Evolutionary conservation across 2,329 filamentous ascomycete genomes (phyloP), one percentile per base, ranked within the genome.

Genomic region (Penicillium sp.): DNA sequence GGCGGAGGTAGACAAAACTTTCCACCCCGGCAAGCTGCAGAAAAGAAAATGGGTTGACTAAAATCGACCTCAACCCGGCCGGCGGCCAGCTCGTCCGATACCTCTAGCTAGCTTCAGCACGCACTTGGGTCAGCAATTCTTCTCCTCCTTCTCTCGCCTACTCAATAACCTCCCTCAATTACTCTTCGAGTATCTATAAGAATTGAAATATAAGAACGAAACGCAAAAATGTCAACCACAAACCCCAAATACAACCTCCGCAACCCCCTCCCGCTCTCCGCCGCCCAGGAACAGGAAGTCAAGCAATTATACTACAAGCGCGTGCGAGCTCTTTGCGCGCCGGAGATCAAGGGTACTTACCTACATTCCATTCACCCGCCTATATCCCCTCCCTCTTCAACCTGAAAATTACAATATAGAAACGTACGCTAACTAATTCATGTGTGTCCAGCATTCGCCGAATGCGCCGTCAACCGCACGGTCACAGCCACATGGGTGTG

Each of bases 401-500:
- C 9, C 47, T 19, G 26, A 44, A 17, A 26, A 23, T 49, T 30
- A 41, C 15, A 5, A 5, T 41, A 3, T 26, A 9, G 35, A 15
- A 41, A 41, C 35, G 15, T 13, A 45, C 31, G 31, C 23, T 41
- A 38, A 50, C 38, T 11, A 30, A 19, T 44, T 4, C 15, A 4
- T 63, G 56, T 63, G 56, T 41, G 11, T 41, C 13, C 69, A 97
- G 94, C 91, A 64, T 99, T 99, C 76, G 95, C 95, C 61, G 88
- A 90, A 68, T 99, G 95, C 84, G 93, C 93, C 57, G 85, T 90
- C 54, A 89, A 90, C 74, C 91, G 92, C 67, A 98, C 93, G 6
- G 87, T 98, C 70, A 93, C 90, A 60, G 91, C 95, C 62, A 90
- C 93, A 13, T 97, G 95, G 83, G 86, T 88, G 57, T 99, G 95